phyloP scores from a whole-genome alignment of 2,329 filamentous ascomycete genomes.

The Verticillium klebahnii region DNA sequence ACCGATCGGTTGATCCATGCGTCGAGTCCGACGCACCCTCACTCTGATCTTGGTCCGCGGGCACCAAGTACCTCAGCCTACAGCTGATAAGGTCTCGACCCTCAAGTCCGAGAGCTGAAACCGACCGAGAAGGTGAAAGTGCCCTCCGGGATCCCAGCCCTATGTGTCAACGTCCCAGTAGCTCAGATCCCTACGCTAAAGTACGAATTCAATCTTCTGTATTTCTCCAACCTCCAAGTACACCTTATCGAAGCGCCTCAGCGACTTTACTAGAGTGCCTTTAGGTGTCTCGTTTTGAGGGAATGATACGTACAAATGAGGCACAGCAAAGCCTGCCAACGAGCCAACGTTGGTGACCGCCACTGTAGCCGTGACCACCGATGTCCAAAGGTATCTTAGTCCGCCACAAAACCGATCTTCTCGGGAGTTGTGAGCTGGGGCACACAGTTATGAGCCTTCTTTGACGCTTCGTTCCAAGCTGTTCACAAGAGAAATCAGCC shows the following conservation, averaged over 20 bases:
- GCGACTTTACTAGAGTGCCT: conserved; percentile 26
- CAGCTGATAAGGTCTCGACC: no score
- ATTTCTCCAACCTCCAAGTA: conserved; percentile 30
- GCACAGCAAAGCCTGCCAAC: conserved; percentile 22
- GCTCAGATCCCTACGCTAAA: conserved; percentile 44
- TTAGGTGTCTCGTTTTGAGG: conserved; percentile 3
- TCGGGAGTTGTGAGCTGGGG: background rate
- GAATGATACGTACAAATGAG: conserved; percentile 23
- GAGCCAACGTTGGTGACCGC: conserved; percentile 47
- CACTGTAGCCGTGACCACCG: conserved; percentile 41
- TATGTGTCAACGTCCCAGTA: conserved; percentile 43
- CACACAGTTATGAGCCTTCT: background rate
- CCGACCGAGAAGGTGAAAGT: background rate
- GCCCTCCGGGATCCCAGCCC: conserved; percentile 42
- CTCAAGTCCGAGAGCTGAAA: background rate
- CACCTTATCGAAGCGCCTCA: conserved; percentile 45
- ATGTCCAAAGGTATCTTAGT: conserved; percentile 49
- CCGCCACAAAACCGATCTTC: conserved; percentile 36
- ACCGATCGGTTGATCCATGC: no score
- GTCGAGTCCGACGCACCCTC: no score
- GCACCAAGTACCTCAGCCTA: no score
- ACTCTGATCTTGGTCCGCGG: no score
- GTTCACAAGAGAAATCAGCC: no score
- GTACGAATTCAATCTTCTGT: conserved; percentile 30
- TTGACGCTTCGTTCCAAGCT: background rate